Percentiles rank a stretch among this genome's conserved stretches.
Conservation (phyloP, 768 basidiomycete species). For the Antrodiella citrinella region DNA sequence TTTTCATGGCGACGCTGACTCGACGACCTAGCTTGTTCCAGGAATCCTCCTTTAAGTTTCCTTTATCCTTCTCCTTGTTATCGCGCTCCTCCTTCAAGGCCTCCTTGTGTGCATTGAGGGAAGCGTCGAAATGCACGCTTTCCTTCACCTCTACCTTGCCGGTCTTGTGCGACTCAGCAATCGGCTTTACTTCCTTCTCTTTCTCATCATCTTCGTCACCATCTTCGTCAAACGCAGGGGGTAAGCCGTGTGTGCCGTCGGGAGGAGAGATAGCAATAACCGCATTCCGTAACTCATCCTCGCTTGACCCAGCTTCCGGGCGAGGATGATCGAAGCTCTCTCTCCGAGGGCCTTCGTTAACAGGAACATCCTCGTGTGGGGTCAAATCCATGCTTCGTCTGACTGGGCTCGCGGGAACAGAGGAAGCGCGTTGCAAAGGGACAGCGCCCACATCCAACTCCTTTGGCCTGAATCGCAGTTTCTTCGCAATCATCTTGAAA, state of each 20-base stretch:
- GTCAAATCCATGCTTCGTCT: constrained; percentile 26
- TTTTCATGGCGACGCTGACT: constrained; percentile 51
- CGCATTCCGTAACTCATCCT: not conserved
- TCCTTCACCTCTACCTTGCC: constrained; percentile 5
- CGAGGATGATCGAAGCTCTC: constrained; percentile 34
- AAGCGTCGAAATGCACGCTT: not conserved
- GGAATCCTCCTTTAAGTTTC: constrained; percentile 32
- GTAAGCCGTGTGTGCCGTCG: no score
- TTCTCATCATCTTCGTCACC: not conserved
- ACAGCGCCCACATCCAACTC: not conserved
- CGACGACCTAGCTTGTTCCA: constrained; percentile 64
- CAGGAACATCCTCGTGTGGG: constrained; percentile 28
- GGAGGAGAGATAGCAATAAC: no score
- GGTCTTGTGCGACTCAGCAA: constrained; percentile 10
- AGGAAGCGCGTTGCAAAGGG: constrained; percentile 36
- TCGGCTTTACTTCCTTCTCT: constrained; percentile 25
- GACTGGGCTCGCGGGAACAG: constrained; percentile 41
- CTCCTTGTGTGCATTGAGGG: not conserved
- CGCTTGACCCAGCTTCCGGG: not conserved
- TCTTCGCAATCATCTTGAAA: constrained; percentile 66
- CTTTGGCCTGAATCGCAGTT: constrained; percentile 31
- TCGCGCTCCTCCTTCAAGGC: not conserved
- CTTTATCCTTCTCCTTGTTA: constrained; percentile 26
- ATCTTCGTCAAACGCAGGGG: not conserved
- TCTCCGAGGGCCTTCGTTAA: constrained; percentile 29